Percentiles rank a stretch among this genome's conserved stretches.
These are phyloP conservation scores for Penicillium hesseltinei DNA, from an alignment of 2,329 filamentous ascomycete species.

Conservation along the genomic window DNA sequence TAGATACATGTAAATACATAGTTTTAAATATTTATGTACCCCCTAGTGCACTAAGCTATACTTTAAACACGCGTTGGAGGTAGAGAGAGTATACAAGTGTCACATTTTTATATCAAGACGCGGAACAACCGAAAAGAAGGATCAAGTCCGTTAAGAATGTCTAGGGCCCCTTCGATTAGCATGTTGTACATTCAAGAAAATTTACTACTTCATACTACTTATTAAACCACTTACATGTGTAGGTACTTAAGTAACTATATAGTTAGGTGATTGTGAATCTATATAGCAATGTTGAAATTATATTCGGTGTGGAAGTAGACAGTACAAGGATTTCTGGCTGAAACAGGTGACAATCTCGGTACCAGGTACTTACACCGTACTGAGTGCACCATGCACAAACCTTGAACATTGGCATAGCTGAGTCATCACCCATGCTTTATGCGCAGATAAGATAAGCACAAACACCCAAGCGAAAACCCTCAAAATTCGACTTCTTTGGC, in stretches of 20 bases:
- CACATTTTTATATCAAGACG: neutral
- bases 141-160: neutral
- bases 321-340: neutral
- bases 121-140: neutral
- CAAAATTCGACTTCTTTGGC: conserved; percentile 43
- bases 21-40: neutral
- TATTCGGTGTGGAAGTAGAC: neutral
- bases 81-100: neutral
- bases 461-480: conserved; percentile 47
- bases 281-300: neutral
- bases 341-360: neutral
- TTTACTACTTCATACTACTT: neutral
- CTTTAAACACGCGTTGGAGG: neutral
- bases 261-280: neutral
- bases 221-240: neutral
- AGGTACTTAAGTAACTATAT: neutral
- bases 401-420: conserved; percentile 11
- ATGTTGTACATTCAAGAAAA: neutral
- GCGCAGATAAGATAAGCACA: conserved; percentile 46
- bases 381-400: neutral
- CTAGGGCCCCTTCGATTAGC: neutral
- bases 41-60: too few relatives aligned
- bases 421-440: conserved; percentile 33
- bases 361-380: neutral
- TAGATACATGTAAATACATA: neutral